These are phyloP conservation scores for Globisporangium orthogonon DNA, from an alignment of 352 stramenopile genomes.

Conservation along the genomic window DNA sequence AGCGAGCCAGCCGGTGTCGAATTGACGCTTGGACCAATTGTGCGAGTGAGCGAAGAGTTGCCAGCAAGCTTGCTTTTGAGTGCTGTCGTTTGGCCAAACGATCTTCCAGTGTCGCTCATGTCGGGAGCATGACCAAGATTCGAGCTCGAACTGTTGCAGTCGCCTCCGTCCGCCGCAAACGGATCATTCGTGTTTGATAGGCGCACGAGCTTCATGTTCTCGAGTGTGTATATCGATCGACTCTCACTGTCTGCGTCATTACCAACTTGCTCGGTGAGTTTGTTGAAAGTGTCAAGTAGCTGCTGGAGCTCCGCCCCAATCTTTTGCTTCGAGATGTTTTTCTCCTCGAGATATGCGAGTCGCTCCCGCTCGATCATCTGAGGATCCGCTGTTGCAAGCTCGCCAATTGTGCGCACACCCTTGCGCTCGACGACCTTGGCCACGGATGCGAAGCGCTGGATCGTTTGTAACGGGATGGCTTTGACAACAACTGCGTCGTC, in stretches of 20 bases:
- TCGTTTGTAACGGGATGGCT: conserved; percentile 61
- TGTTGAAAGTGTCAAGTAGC: conserved; percentile 55
- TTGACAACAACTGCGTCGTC: conserved; percentile 70
- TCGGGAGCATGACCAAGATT: background rate
- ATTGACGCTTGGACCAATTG: too few species aligned
- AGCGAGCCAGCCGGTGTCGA: too few species aligned
- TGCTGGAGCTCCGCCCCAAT: conserved; percentile 54
- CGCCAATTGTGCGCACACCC: conserved; percentile 54
- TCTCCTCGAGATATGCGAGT: conserved; percentile 40
- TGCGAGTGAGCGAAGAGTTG: too few species aligned
- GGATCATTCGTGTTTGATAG: background rate
- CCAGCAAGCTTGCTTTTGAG: too few species aligned
- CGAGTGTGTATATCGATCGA: conserved; percentile 31
- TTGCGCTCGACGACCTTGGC: conserved; percentile 41
- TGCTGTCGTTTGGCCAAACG: too few species aligned
- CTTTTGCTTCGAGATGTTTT: conserved; percentile 36
- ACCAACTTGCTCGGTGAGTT: conserved; percentile 49
- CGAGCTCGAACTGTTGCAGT: background rate
- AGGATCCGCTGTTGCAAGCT: conserved; percentile 51
- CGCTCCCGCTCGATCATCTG: conserved; percentile 46
- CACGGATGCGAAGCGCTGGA: conserved; percentile 56
- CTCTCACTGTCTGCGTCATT: conserved; percentile 12
- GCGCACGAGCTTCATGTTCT: conserved; percentile 25
- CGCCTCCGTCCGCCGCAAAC: background rate
- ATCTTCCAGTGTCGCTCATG: too few species aligned